These are phyloP conservation scores for Candida ipomoeae DNA, from an alignment of 805 yeast genomes.

Conservation along the genomic window DNA sequence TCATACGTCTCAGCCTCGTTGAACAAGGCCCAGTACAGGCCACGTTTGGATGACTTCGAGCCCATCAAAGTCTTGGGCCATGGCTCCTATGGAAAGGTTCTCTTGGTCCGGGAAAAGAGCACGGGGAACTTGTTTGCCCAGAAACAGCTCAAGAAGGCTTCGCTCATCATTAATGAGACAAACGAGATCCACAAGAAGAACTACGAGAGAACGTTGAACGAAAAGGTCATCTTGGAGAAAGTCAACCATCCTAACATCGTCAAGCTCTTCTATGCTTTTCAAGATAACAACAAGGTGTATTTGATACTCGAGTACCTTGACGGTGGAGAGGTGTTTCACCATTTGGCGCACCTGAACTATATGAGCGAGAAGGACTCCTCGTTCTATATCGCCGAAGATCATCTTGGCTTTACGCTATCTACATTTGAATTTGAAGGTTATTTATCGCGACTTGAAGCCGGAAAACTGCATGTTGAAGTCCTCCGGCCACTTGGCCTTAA, in stretches of 20 bases:
- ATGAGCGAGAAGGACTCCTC: conserved; percentile 18
- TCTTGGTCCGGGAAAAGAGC: conserved; percentile 61
- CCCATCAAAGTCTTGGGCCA: conserved; percentile 75
- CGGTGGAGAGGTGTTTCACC: conserved; percentile 81
- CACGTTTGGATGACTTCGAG: conserved; percentile 53
- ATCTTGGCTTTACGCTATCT: conserved; percentile 18
- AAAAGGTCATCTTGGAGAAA: conserved; percentile 64
- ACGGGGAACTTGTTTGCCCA: conserved; percentile 75
- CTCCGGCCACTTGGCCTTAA: conserved; percentile 38
- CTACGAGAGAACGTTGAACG: conserved; percentile 76
- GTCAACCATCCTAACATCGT: conserved; percentile 77
- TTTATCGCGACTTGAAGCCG: conserved; percentile 43
- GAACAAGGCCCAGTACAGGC: conserved; percentile 11
- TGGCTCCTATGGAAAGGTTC: conserved; percentile 87
- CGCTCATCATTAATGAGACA: conserved; percentile 52
- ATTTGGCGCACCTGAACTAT: conserved; percentile 40
- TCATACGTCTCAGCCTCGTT: conserved; percentile 29
- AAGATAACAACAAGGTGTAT: conserved; percentile 73
- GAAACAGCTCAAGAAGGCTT: conserved; percentile 80
- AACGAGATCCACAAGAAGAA: conserved; percentile 23
- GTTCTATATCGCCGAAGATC: conserved; percentile 18
- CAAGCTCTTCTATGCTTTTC: conserved; percentile 76
- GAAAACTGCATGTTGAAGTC: conserved; percentile 44
- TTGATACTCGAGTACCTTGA: conserved; percentile 75
- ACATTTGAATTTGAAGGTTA: conserved; percentile 30